Base-by-base conservation (phyloP, 2,329 filamentous ascomycete genomes). In the Parastagonospora avenae region DNA sequence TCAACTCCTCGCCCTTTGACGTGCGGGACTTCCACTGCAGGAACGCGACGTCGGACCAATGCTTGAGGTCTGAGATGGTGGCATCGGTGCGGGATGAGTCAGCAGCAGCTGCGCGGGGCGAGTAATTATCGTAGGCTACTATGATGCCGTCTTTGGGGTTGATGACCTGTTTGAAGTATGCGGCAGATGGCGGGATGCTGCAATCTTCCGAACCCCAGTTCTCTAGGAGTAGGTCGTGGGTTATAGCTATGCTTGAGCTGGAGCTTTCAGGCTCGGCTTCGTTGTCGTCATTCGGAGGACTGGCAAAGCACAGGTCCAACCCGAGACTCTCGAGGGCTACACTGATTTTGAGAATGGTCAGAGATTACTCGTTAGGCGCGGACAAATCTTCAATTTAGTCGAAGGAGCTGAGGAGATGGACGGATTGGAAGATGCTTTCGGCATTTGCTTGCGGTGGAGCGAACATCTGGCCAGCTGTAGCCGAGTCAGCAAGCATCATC, bases 31-130 rank as follows among this genome's bases (percentile, higher is more conserved):
- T 38, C 49, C 49, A 52, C 24, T 52, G 39, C 8, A 52, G 39
- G 33, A 39, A 52, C 2, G 49, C 49, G 32, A 48, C 39, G 19
- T 52, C 44, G 4, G 49, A 52, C 49, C 49, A 52, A 27, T 28
- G 27, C n/a, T 14, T 27, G 5, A 52, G 44, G 5, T 40, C 19
- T 12, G 49, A 44, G 19, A 4, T 14, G 11, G 15, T 19, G 12
- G 8, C n/a, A 5, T 11, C 12, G 3, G 3, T 30, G 41, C 19
- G 15, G 29, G 29, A 24, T 5, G 10, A 5, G 4, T 5, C 14
- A n/a, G n/a, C n/a, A n/a, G n/a, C 4, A 42, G 11, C 8, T 16
- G 29, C 7, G 29, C 6, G 7, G 2, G 41, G 41, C 8, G 41
- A 42, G 2, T 4, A 1, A 16, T 42, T 42, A 15, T 42, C 28